Base-by-base conservation (phyloP, 2,329 filamentous ascomycete species). In the Helotiales sp. region DNA sequence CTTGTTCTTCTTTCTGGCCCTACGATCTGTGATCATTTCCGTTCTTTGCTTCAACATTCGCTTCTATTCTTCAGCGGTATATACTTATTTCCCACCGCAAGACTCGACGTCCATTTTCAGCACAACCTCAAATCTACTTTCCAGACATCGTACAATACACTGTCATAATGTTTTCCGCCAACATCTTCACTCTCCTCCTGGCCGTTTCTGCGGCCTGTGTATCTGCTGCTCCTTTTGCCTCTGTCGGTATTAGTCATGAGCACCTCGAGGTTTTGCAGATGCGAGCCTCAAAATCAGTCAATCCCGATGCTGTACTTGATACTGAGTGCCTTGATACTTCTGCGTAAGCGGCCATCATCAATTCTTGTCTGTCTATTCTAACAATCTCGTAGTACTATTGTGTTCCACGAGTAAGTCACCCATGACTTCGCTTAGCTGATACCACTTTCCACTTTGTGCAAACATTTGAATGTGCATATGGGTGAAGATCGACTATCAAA, bases 191-290 rank as follows among this genome's bases (percentile, higher is more conserved):
- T 68, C 65, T 80, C 65, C 59, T 80, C 64, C 68, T 76, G 54
- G 67, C 75, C 1, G 47, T 62, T 61, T 80, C 63, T 67, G 80
- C 63, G 10, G 11, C 47, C 65, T 77, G 67, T 65, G 78, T 64
- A 69, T 77, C 57, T 69, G 78, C 68, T 73, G 75, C 40, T 73
- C 72, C 68, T 69, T 77, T 69, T 73, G 77, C 49, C 71, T 77
- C 22, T 77, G 80, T n/a, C 73, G 75, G n/a, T 32, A 52, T 66
- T 37, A 66, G 40, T 34, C 79, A 80, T 64, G 79, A 81, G 58
- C 80, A 84, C 70, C 77, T 82, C 62, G 81, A 84, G 73, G 80
- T 82, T 67, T 78, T 84, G 30, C 74, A 75, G 32, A 75, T 82
- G 66, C 79, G 82, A 26, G 78, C 79, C 47, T 76, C 77, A 28